Evolutionary conservation across 495 filamentous ascomycete species (phyloP), one percentile per base, ranked within the genome.

Genomic region (Durotheca rogersii): DNA sequence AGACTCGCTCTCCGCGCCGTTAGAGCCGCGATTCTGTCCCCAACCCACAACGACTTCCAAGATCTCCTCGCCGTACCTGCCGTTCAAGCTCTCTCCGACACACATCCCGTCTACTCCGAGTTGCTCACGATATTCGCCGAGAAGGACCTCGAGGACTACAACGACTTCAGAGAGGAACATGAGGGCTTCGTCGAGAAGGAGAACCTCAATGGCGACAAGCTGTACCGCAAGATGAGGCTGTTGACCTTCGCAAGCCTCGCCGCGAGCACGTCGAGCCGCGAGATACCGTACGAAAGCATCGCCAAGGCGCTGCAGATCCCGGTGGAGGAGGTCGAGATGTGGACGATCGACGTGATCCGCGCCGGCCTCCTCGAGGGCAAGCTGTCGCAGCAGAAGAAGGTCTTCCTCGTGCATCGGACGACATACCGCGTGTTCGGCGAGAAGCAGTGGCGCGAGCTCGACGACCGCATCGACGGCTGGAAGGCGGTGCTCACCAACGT

Each of bases 311-410:
- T 98, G 27, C 85, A 91, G 67, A 83, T 98, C 31, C 82, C 87
- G 12, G 55, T 66, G 19, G 83, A 86, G 47, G 89, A 96, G 35
- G 89, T 96, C 7, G 93, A 98, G 78, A 86, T 90, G 79, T 98
- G 93, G 93, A 86, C 95, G 41, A 98, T 98, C 56, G 94, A 98
- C 69, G 89, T 92, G 39, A 95, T 98, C 70, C 87, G 94, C 31
- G 89, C 90, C 31, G 88, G 88, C 25, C 83, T 98, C 14, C 87
- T 97, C 41, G 93, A 98, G 74, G 93, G 93, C 53, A 91, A 93
- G 69, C 79, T 99, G 40, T 88, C 84, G 16, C 93, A 99, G 73
- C 79, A 89, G 60, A 88, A 88, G 54, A 82, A 89, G 64, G 86
- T 89, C 19, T 97, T 99, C 79, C 75, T 96, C 10, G 88, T 99